Conservation (phyloP, 306 rosid species). For the Vigna unguiculata region DNA sequence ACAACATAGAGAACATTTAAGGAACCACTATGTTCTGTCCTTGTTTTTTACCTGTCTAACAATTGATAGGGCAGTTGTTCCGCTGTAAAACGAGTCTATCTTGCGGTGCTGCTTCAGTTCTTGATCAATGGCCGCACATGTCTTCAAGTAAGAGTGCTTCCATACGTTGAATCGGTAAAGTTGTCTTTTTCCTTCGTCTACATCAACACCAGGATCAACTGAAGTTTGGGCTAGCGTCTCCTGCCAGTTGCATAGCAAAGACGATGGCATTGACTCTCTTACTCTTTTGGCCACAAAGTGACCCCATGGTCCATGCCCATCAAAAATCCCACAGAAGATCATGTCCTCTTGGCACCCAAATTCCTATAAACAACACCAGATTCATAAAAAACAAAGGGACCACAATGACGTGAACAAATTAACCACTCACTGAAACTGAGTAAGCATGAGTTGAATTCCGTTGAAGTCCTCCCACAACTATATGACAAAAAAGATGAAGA, state of each 20-base stretch:
- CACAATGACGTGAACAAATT: conserved; percentile 28
- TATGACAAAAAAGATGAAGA: not conserved
- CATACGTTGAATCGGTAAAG: conserved; percentile 67
- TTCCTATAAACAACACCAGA: conserved; percentile 61
- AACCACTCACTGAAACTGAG: conserved; percentile 1
- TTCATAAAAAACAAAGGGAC: conserved; percentile 15
- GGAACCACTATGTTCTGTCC: not conserved
- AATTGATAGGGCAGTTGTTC: conserved; percentile 88
- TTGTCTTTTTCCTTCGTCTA: conserved; percentile 53
- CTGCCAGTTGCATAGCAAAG: conserved; percentile 86
- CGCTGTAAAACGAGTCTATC: conserved; percentile 82
- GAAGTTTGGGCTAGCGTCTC: conserved; percentile 70
- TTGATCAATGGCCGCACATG: conserved; percentile 85
- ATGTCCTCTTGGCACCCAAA: conserved; percentile 94
- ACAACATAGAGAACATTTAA: not conserved
- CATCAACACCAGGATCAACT: conserved; percentile 50
- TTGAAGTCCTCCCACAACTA: not conserved
- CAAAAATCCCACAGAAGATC: conserved; percentile 91
- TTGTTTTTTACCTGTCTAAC: conserved; percentile 75
- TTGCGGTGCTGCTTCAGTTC: conserved; percentile 74
- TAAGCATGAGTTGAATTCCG: not conserved
- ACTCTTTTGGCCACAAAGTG: conserved; percentile 86
- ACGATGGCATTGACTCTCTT: conserved; percentile 78
- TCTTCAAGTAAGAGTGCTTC: conserved; percentile 81
- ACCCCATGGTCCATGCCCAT: conserved; percentile 98